Base-by-base conservation (phyloP, 176 grass and related monocot genomes). In the Miscanthus lutarioriparius region DNA sequence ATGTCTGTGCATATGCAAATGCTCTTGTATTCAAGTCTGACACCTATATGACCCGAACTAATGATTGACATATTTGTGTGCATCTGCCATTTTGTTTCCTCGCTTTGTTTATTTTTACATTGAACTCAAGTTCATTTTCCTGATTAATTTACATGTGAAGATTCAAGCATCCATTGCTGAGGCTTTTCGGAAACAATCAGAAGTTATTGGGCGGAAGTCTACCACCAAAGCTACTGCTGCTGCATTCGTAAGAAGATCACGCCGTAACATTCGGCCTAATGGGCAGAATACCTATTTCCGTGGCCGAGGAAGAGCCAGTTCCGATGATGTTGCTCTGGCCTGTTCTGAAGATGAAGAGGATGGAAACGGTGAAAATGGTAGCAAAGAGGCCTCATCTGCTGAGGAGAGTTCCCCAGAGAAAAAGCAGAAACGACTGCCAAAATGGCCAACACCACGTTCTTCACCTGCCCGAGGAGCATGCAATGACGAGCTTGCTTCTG, bases 141-240 rank as follows among this genome's bases (percentile, higher is more conserved):
- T 70, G 51, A 26, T 68, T 82, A 72, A 87, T 44, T 4, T 67
- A 41, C 87, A n/a, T 41, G 26, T 82, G 71, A 83, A 96, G 94
- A 96, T 96, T 78, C 94, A 96, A 93, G 91, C 80, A 87, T 91
- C 81, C 45, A 96, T 96, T 83, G 89, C 91, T 44, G 94, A 96
- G 58, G 86, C 94, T 53, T 88, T 89, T 68, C 84, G 87, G 73
- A 87, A 89, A 70, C 94, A 96, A 78, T 59, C 84, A 64, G 94
- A 96, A 82, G 91, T 87, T 8, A 87, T 96, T 68, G 88, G 91
- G 81, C 84, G 66, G 79, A 91, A 65, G 78, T 66, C 84, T 37
- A 80, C 64, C 47, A 65, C 83, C 44, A 95, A 86, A 87, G 77
- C 75, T 44, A 77, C 84, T 78, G 80, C 88, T 49, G 65, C 73